These are phyloP conservation scores for Boletus bicolor DNA, from an alignment of 768 basidiomycete species.

Conservation along the genomic window DNA sequence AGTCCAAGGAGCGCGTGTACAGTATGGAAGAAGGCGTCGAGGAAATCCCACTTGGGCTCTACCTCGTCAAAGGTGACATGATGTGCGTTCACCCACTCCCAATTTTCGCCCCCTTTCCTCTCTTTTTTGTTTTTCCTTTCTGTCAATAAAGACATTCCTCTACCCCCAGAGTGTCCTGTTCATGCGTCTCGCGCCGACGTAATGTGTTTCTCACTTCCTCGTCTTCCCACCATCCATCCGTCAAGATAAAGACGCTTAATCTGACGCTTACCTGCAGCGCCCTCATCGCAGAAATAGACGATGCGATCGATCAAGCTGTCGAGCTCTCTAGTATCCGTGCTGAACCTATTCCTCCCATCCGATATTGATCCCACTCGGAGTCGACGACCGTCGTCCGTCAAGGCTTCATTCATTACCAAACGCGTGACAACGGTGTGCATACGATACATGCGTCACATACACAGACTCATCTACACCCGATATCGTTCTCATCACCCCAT, in stretches of 20 bases:
- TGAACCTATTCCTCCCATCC: conserved; percentile 81
- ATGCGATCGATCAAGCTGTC: conserved; percentile 69
- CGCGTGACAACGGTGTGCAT: background rate
- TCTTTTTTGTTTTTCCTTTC: background rate
- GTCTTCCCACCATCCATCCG: background rate
- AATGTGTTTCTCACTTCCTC: background rate
- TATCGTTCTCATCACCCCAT: background rate
- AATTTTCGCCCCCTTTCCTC: background rate
- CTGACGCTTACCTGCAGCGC: conserved; percentile 40
- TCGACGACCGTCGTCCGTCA: background rate
- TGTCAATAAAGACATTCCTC: no score
- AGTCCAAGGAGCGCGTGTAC: conserved; percentile 91
- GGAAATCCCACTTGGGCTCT: conserved; percentile 90
- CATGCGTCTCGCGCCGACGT: background rate
- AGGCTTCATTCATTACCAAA: conserved; percentile 1
- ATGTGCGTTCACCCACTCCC: conserved; percentile 59
- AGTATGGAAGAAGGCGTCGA: conserved; percentile 89
- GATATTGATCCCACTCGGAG: conserved; percentile 45
- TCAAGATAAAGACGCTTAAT: background rate
- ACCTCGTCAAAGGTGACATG: conserved; percentile 98
- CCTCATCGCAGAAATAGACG: conserved; percentile 84
- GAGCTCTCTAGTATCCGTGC: conserved; percentile 80
- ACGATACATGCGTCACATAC: background rate
- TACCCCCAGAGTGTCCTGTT: no score
- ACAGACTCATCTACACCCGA: background rate